Percentiles rank a stretch among this genome's conserved stretches.
These are phyloP conservation scores for Oryza australiensis DNA, from an alignment of 176 grass and related monocot genomes.

Conservation along the genomic window DNA sequence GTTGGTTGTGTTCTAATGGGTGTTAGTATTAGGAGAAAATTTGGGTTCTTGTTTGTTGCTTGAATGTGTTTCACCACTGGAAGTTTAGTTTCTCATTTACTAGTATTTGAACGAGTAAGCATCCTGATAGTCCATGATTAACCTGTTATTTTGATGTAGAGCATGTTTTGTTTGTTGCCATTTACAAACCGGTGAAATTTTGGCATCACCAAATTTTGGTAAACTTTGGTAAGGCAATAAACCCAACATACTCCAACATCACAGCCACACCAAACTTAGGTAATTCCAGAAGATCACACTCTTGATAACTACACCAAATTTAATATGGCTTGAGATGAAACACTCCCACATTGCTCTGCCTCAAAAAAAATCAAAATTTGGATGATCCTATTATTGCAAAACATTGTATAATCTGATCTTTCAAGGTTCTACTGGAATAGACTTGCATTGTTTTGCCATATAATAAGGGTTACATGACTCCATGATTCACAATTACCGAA, in stretches of 20 bases:
- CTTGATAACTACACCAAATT: too few relatives aligned
- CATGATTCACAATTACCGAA: background rate
- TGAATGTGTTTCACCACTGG: background rate
- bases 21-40: too few relatives aligned
- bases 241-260: too few relatives aligned
- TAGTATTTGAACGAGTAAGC: background rate
- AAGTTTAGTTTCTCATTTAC: background rate
- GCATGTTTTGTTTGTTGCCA: too few relatives aligned
- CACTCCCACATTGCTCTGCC: too few relatives aligned
- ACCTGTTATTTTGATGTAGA: background rate
- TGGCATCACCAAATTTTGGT: background rate
- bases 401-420: slow-evolving; percentile 16
- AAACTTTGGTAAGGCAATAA: too few relatives aligned
- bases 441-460: slow-evolving; percentile 5
- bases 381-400: background rate
- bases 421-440: background rate
- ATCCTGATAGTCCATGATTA: background rate
- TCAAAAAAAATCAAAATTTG: too few relatives aligned
- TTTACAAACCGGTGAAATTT: background rate
- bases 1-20: background rate
- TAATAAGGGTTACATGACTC: background rate
- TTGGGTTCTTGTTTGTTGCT: background rate
- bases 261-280: too few relatives aligned
- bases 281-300: too few relatives aligned
- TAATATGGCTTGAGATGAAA: too few relatives aligned